Base-by-base conservation (phyloP, 257 asterid genomes). In the Penstemon davidsonii region DNA sequence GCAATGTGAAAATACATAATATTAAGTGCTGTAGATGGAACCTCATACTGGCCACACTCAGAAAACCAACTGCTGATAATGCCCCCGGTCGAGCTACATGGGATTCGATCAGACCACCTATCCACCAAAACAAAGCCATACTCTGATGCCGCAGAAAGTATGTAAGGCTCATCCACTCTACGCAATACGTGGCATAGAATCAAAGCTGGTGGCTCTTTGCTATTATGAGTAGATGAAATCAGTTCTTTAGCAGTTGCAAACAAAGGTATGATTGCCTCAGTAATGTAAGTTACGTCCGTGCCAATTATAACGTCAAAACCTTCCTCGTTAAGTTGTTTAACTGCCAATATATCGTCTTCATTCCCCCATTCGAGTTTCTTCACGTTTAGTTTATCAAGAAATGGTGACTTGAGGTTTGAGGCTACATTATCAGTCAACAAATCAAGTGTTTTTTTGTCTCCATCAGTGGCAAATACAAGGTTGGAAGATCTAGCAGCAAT, bases 301-400 rank as follows among this genome's bases (percentile, higher is more conserved):
- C 97, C 99, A 54, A 93, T 75, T 42, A 93, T 87, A 67, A 90
- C 55, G 25, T 93, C 96, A n/a, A 90, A 93, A 7, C 96, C 96
- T 64, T 60, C 62, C 46, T 58, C 76, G 15, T 74, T 87, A 66
- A 82, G 60, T 62, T 74, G 39, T 80, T 81, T 82, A 79, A 91
- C 64, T 64, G 75, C 73, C 37, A 73, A 77, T 50, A 83, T 87
- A 51, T 93, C 95, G 5, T 75, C 61, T 73, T 39, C 73, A 64
- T 88, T 71, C 47, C 99, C 99, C 99, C 99, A 93, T 68, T 84
- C 81, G 11, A 93, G 91, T 44, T 49, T 81, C 67, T 73, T 80
- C 37, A 81, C 67, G 5, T 71, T 67, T 18, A 93, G 25, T 3
- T 73, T 70, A 33, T 68, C 80, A n/a, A 66, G 81, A 69, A 65